Evolutionary conservation across 2,329 filamentous ascomycete genomes (phyloP).

Genomic region (Fusarium sp.): DNA sequence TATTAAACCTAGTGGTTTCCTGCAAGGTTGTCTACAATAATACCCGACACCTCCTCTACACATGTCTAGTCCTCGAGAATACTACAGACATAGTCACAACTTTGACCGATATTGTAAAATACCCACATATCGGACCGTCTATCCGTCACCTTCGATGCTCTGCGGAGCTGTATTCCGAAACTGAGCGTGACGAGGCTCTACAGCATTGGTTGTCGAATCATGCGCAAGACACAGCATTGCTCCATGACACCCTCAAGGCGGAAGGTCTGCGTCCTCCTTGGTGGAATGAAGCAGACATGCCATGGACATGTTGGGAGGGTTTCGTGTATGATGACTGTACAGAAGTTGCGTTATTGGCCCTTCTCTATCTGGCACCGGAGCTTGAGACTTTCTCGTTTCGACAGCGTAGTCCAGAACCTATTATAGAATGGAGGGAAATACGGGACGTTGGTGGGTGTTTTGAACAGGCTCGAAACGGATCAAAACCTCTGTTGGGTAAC

Average conservation of each 20-base stretch:
- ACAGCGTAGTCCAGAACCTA: neutral
- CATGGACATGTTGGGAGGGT: constrained; percentile 2
- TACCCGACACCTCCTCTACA: constrained; percentile 15
- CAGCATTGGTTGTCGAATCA: neutral
- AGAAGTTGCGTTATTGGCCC: constrained; percentile 3
- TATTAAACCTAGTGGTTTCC: constrained; percentile 5
- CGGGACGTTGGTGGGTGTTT: neutral
- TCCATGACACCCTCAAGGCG: constrained; percentile 1
- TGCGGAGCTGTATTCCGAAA: neutral
- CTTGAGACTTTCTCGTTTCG: constrained; percentile 15
- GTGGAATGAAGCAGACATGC: neutral
- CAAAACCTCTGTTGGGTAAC: neutral
- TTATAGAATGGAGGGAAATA: neutral
- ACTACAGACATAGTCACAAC: neutral
- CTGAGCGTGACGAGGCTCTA: neutral
- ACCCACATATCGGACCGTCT: constrained; percentile 20
- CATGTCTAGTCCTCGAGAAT: neutral
- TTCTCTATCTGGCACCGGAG: constrained; percentile 13
- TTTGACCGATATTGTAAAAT: constrained; percentile 10
- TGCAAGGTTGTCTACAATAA: neutral
- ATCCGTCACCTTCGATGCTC: constrained; percentile 22
- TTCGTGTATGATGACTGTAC: neutral
- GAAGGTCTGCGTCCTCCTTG: constrained; percentile 1
- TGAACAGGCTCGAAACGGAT: neutral
- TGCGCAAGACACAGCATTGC: neutral